These are phyloP conservation scores for Tetrahymena malaccensis DNA, from an alignment of 73 alveolate species.

Conservation along the genomic window DNA sequence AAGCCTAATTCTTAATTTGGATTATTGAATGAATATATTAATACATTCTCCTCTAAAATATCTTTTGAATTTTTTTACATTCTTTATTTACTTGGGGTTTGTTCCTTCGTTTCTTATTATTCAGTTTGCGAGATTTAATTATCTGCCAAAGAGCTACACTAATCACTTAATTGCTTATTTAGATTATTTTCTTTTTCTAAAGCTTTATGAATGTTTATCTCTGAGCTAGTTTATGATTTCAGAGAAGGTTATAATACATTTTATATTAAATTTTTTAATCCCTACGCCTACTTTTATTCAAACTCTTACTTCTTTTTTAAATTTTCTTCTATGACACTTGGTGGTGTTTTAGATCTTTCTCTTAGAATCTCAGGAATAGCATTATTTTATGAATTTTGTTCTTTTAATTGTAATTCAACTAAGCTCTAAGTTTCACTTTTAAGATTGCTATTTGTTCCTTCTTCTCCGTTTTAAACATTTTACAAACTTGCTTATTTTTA, in stretches of 20 bases:
- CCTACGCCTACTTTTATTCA: background rate
- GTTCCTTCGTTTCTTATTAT: background rate
- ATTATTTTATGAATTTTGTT: background rate
- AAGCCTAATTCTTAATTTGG: background rate
- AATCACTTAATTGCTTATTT: background rate
- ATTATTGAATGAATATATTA: background rate
- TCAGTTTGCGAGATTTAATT: background rate
- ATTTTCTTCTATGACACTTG: background rate
- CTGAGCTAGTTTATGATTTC: background rate
- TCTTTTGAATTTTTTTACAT: background rate
- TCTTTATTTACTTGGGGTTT: background rate
- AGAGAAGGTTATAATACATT: background rate
- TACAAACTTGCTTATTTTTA: background rate
- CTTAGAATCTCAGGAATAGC: background rate
- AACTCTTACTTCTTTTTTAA: background rate
- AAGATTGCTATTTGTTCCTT: background rate
- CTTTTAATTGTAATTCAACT: background rate
- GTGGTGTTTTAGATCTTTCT: background rate
- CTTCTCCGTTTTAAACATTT: background rate
- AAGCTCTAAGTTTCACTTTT: background rate
- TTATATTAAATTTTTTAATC: background rate
- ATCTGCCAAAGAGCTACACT: background rate
- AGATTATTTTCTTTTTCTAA: background rate
- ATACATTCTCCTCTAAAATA: background rate
- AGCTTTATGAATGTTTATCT: background rate